Evolutionary conservation across 2,329 filamentous ascomycete species (phyloP).

Genomic region (Calonectria henricotiae): DNA sequence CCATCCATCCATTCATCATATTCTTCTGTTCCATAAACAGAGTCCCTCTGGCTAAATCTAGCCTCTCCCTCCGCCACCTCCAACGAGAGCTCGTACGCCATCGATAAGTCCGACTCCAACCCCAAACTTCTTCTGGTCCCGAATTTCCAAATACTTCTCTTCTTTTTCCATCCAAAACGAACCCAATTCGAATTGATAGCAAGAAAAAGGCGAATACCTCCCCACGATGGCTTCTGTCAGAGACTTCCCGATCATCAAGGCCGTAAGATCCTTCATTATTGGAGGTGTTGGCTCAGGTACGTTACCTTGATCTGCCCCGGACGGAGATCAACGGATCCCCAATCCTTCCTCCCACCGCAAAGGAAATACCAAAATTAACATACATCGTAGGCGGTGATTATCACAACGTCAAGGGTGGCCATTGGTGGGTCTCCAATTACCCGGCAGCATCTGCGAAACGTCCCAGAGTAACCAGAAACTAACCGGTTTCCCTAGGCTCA

Average conservation of each 20-base stretch:
- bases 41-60: constrained; percentile 24
- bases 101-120: constrained; percentile 20
- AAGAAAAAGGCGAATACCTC: not conserved
- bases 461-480: constrained; percentile 6
- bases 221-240: constrained; percentile 66
- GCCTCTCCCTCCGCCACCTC: constrained; percentile 9
- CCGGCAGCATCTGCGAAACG: not conserved
- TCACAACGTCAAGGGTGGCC: constrained; percentile 88
- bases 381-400: constrained; percentile 80
- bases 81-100: not conserved
- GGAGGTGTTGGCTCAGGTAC: constrained; percentile 56
- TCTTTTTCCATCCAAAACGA: constrained; percentile 23
- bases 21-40: constrained; percentile 16
- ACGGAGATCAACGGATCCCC: not conserved
- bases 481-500: constrained; percentile 77
- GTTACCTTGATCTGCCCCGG: constrained; percentile 4
- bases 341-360: not conserved
- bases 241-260: constrained; percentile 83
- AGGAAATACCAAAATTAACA: constrained; percentile 20
- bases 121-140: not conserved
- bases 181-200: not conserved
- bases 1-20: constrained; percentile 25
- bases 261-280: constrained; percentile 81
- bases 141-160: not conserved
- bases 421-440: constrained; percentile 67